Evolutionary conservation across 345 rosid species (phyloP).

Genomic region (Passiflora organensis): DNA sequence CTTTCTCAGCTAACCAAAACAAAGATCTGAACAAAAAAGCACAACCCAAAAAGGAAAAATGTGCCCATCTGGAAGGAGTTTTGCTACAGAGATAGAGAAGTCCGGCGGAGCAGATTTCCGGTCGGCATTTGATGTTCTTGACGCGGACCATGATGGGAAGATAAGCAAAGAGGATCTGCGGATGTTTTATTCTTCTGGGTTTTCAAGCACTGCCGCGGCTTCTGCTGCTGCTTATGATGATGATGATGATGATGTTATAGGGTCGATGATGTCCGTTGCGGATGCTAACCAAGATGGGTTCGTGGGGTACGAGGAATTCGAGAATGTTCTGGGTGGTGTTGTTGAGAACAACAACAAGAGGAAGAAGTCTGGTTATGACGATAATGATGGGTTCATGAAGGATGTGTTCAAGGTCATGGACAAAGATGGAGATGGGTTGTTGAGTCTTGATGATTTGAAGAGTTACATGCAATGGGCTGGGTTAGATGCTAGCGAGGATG

Average conservation of each 20-base stretch:
- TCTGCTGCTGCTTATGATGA: background rate
- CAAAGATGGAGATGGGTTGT: constrained; percentile 73
- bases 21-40: no score
- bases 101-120: constrained; percentile 33
- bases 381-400: constrained; percentile 10
- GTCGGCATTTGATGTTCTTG: constrained; percentile 75
- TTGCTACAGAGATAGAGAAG: background rate
- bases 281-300: constrained; percentile 71
- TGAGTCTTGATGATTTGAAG: constrained; percentile 61
- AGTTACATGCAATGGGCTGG: constrained; percentile 65
- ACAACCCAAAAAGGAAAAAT: background rate
- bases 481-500: constrained; percentile 50
- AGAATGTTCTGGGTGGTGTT: constrained; percentile 25
- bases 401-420: constrained; percentile 80
- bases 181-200: constrained; percentile 50
- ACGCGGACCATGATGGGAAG: constrained; percentile 83
- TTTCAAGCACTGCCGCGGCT: constrained; percentile 8
- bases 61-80: constrained; percentile 24
- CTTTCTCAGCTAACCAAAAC: no score
- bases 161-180: constrained; percentile 72
- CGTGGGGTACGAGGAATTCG: constrained; percentile 85
- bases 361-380: background rate
- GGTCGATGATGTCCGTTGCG: constrained; percentile 68
- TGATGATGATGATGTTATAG: constrained; percentile 46
- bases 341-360: background rate